Conservation (phyloP, 2,329 filamentous ascomycete genomes). For the Alternaria burnsii region DNA sequence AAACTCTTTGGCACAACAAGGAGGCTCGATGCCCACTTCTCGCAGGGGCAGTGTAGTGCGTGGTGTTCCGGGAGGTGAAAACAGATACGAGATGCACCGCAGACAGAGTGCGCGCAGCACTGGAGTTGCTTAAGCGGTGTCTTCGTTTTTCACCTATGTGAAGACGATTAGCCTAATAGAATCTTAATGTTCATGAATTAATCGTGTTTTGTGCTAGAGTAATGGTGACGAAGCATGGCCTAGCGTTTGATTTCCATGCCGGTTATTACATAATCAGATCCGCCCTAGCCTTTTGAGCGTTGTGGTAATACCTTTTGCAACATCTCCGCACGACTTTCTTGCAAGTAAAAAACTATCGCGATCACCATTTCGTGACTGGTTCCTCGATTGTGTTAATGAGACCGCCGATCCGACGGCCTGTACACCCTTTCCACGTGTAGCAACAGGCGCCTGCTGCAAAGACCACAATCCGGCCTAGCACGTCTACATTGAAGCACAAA, state of each 20-base stretch:
- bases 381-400: neutral
- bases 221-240: neutral
- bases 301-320: neutral
- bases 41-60: slow-evolving; percentile 44
- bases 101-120: slow-evolving; percentile 15
- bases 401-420: no score
- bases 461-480: neutral
- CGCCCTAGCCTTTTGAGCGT: neutral
- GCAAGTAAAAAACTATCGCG: neutral
- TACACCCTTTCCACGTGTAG: neutral
- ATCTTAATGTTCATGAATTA: neutral
- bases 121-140: neutral
- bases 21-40: slow-evolving; percentile 27
- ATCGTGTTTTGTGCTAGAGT: neutral
- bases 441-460: neutral
- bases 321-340: neutral
- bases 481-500: neutral
- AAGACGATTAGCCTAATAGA: neutral
- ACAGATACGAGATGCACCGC: slow-evolving; percentile 19
- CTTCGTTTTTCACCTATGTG: slow-evolving; percentile 21
- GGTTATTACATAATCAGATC: neutral
- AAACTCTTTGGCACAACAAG: slow-evolving; percentile 36
- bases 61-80: slow-evolving; percentile 24
- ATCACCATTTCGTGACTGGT: no score
- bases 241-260: neutral